These are phyloP conservation scores for Colletotrichum spaethianum DNA, from an alignment of 2,329 filamentous ascomycete species.

Conservation along the genomic window DNA sequence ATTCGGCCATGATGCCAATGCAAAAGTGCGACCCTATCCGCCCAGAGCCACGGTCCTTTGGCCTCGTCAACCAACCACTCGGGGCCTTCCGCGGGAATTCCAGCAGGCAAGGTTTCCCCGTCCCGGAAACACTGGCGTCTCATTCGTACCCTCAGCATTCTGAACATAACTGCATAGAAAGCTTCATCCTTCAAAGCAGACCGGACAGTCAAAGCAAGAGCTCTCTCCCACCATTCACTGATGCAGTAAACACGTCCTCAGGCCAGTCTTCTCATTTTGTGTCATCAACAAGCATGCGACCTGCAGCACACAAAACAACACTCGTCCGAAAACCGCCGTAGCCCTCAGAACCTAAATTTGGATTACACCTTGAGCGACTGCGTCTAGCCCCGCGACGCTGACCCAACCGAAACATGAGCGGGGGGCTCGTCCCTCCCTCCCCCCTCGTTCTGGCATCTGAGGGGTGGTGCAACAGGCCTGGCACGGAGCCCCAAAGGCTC, in stretches of 20 bases:
- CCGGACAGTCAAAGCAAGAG: slow-evolving; percentile 24
- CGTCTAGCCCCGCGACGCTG: slow-evolving; percentile 25
- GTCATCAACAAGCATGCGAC: slow-evolving; percentile 37
- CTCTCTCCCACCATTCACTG: background rate
- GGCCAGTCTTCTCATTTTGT: background rate
- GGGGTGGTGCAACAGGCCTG: background rate
- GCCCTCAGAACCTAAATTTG: slow-evolving; percentile 26
- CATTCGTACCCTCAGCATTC: background rate
- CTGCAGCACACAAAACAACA: slow-evolving; percentile 40
- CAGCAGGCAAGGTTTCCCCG: background rate
- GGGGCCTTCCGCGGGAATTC: slow-evolving; percentile 3
- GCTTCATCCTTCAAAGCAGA: background rate
- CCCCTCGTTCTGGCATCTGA: slow-evolving; percentile 5
- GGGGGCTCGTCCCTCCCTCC: slow-evolving; percentile 11
- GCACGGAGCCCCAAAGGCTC: slow-evolving; percentile 29
- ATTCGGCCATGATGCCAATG: background rate
- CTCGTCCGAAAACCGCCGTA: slow-evolving; percentile 34
- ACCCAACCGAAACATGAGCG: slow-evolving; percentile 35
- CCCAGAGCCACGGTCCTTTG: slow-evolving; percentile 1
- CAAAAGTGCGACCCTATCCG: background rate
- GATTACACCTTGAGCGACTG: slow-evolving; percentile 16
- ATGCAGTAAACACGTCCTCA: background rate
- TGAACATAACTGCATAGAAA: background rate
- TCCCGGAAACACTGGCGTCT: background rate
- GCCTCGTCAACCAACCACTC: slow-evolving; percentile 10